Base-by-base conservation (phyloP, 805 yeast species). In the Candida succiphila region DNA sequence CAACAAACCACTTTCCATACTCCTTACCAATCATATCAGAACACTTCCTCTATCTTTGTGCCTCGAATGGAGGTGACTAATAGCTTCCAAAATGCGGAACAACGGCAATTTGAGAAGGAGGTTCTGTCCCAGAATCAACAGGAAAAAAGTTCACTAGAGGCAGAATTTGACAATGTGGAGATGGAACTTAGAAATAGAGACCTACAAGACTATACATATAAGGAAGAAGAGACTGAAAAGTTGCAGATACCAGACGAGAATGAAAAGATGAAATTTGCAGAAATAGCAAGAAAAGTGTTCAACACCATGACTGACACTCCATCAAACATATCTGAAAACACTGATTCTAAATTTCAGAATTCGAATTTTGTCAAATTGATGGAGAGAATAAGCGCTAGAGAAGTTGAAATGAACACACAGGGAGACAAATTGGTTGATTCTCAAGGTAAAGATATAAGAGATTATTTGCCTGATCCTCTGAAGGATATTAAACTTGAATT, bases 291-390 rank as follows among this genome's bases (percentile, higher is more conserved):
- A 26, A 53, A 58, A 13, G 67, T 65, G 9, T 58, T 56, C 20
- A 41, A 47, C 25, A 47, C 61, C 5, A 65, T 65, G 69, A 40
- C 53, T n/a, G 45, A 48, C 19, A 43, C 56, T 1, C 46, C 55
- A 20, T 35, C 40, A 15, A 41, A 38, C 25, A 40, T 50, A 1
- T 52, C 64, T 12, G 36, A 37, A 4, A 46, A 48, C 12, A 61
- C 67, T 2, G 42, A 49, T 2, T 31, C 37, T 19, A 65, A 65
- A 39, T 63, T 65, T 41, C 51, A 56, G 41, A 56, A 60, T 32
- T 60, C 67, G 7, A 52, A 52, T 14, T 66, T 66, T 34, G 42
- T 66, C 35, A 60, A 61, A 35, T 45, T 66, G 22, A 66, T 66
- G 72, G 43, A 52, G 23, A 47, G 40, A 39, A 61, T 66, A 7